These are phyloP conservation scores for Ophiostoma montium DNA, from an alignment of 2,329 filamentous ascomycete species.

Conservation along the genomic window DNA sequence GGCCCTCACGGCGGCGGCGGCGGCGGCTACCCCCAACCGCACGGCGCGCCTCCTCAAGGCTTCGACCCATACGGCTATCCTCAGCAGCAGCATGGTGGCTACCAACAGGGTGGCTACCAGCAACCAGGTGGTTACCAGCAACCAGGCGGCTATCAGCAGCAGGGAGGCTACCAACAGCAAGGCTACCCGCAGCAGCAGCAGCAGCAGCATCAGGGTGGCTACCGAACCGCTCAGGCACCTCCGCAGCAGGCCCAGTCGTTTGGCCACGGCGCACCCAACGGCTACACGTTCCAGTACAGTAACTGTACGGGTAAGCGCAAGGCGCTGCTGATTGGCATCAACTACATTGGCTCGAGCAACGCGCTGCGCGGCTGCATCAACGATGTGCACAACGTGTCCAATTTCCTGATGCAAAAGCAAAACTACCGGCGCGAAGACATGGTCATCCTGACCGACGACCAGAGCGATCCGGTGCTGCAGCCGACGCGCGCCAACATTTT, in stretches of 20 bases:
- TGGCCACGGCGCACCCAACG: slow-evolving; percentile 52
- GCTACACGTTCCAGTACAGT: slow-evolving; percentile 63
- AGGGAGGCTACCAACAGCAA: slow-evolving; percentile 6
- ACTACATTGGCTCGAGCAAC: slow-evolving; percentile 60
- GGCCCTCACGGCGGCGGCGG: slow-evolving; percentile 13
- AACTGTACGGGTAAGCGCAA: slow-evolving; percentile 60
- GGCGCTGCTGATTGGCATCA: slow-evolving; percentile 65
- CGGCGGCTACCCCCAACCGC: slow-evolving; percentile 5
- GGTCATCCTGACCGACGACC: slow-evolving; percentile 66
- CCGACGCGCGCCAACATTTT: slow-evolving; percentile 66
- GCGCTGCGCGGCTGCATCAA: slow-evolving; percentile 70
- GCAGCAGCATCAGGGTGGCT: slow-evolving; percentile 2
- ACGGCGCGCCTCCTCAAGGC: slow-evolving; percentile 8
- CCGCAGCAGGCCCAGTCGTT: slow-evolving; percentile 41
- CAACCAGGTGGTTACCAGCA: slow-evolving; percentile 2
- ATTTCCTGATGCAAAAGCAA: slow-evolving; percentile 53
- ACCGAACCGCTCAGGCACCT: slow-evolving; percentile 24
- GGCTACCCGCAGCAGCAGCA: slow-evolving; percentile 8
- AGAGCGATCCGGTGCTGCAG: slow-evolving; percentile 52
- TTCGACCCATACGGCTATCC: slow-evolving; percentile 9
- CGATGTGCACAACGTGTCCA: slow-evolving; percentile 63
- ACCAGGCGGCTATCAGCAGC: slow-evolving; percentile 9
- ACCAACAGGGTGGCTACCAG: slow-evolving; percentile 5
- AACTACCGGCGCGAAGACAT: slow-evolving; percentile 66
- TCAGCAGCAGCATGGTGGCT: slow-evolving; percentile 1